Percentiles rank a stretch among this genome's conserved stretches.
Evolutionary conservation across 345 rosid species (phyloP).

Genomic region (Salix koriyanagi): DNA sequence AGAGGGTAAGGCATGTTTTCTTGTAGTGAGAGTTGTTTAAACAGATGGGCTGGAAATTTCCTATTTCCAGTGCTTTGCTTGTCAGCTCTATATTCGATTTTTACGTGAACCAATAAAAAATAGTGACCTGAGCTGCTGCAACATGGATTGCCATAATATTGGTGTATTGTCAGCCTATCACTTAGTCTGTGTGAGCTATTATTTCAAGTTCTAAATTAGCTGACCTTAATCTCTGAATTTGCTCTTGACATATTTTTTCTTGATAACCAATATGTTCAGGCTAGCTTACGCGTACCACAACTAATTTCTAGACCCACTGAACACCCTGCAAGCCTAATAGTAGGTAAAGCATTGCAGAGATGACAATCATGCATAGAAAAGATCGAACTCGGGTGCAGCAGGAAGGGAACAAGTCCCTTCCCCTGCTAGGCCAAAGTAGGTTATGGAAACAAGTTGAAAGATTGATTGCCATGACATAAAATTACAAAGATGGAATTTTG

Average conservation of each 20-base stretch:
- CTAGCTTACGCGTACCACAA: too few relatives aligned
- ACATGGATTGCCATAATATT: background rate
- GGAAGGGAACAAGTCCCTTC: too few relatives aligned
- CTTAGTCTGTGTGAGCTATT: background rate
- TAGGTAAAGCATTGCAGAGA: too few relatives aligned
- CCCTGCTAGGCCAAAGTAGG: background rate
- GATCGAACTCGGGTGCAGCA: too few relatives aligned
- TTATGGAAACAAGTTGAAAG: background rate
- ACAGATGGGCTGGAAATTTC: background rate
- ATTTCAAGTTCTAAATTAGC: background rate
- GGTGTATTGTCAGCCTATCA: background rate
- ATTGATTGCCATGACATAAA: background rate
- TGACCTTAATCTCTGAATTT: background rate
- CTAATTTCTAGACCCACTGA: accelerated
- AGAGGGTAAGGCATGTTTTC: background rate
- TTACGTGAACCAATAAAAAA: background rate
- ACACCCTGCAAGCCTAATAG: too few relatives aligned
- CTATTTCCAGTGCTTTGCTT: background rate
- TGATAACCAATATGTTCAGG: too few relatives aligned
- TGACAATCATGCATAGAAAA: too few relatives aligned
- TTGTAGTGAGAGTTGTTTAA: background rate
- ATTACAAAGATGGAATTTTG: background rate
- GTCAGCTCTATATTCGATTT: background rate
- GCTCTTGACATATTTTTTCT: background rate
- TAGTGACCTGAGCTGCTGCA: background rate